Percentiles rank a stretch among this genome's conserved stretches.
Evolutionary conservation across 2,329 filamentous ascomycete genomes (phyloP).

Genomic region (Arthrobotrys entomopaga): DNA sequence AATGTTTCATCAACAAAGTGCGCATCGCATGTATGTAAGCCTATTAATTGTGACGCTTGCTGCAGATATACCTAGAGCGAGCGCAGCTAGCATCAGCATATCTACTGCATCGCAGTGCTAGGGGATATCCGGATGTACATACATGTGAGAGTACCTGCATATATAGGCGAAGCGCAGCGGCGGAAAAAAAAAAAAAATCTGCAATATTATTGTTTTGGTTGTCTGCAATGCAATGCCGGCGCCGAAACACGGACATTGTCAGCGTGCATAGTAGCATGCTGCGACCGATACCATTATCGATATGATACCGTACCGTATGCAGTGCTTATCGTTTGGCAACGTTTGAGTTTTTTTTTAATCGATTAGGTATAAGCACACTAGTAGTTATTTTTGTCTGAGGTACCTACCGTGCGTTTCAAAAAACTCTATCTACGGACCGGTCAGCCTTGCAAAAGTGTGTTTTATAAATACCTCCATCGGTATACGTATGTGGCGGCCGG

Average conservation of each 20-base stretch:
- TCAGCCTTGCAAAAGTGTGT: too few species aligned
- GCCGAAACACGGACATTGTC: slow-evolving; percentile 39
- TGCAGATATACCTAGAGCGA: slow-evolving; percentile 9
- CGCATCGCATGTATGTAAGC: slow-evolving; percentile 34
- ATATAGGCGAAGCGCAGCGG: slow-evolving; percentile 16
- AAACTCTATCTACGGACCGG: background rate
- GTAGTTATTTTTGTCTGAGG: slow-evolving; percentile 14
- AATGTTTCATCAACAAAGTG: slow-evolving; percentile 21
- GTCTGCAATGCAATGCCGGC: slow-evolving; percentile 34
- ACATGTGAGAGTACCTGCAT: slow-evolving; percentile 5
- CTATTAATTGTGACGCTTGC: slow-evolving; percentile 31
- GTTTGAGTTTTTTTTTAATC: background rate
- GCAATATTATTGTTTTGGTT: slow-evolving; percentile 7
- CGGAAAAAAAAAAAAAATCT: too few species aligned
- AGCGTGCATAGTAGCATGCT: slow-evolving; percentile 4
- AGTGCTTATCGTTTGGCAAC: background rate
- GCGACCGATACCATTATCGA: slow-evolving; percentile 49
- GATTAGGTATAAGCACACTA: too few species aligned
- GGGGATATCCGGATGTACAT: background rate
- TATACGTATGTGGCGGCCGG: background rate
- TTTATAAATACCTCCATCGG: too few species aligned
- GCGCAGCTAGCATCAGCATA: background rate
- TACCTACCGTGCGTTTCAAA: slow-evolving; percentile 12
- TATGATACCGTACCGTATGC: slow-evolving; percentile 50
- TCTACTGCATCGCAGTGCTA: background rate